These are phyloP conservation scores for Kwoniella pini DNA, from an alignment of 768 basidiomycete species.

Conservation along the genomic window DNA sequence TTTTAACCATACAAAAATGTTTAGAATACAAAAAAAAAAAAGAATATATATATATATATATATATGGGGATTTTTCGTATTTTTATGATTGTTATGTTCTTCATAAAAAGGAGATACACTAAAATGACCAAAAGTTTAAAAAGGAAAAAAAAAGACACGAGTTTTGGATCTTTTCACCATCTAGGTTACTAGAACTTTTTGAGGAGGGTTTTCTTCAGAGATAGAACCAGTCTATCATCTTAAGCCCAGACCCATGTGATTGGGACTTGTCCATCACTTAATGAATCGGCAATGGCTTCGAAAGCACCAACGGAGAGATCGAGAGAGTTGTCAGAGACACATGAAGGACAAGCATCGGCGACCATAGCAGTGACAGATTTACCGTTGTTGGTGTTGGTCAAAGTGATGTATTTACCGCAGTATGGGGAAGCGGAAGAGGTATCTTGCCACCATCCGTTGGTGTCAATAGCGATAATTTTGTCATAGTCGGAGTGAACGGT, in stretches of 20 bases:
- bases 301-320: conserved; percentile 64
- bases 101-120: conserved; percentile 11
- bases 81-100: neutral
- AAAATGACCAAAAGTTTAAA: conserved; percentile 16
- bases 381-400: conserved; percentile 66
- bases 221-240: neutral
- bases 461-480: conserved; percentile 59
- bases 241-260: conserved; percentile 28
- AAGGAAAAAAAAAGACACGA: conserved; percentile 7
- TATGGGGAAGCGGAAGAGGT: conserved; percentile 63
- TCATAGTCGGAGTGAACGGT: conserved; percentile 60
- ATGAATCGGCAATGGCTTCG: conserved; percentile 59
- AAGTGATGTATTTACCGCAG: conserved; percentile 68
- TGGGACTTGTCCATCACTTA: conserved; percentile 61
- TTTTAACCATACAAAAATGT: neutral
- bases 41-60: no score
- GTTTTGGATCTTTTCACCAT: conserved; percentile 7
- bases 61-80: neutral
- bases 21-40: conserved; percentile 3
- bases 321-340: conserved; percentile 66
- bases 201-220: neutral
- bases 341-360: conserved; percentile 81
- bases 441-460: conserved; percentile 53
- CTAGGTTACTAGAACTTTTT: conserved; percentile 1
- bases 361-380: conserved; percentile 67